Evolutionary conservation across 148 eudicot genomes (phyloP), one percentile per base, ranked within the genome.

Genomic region (Selenicereus undatus): DNA sequence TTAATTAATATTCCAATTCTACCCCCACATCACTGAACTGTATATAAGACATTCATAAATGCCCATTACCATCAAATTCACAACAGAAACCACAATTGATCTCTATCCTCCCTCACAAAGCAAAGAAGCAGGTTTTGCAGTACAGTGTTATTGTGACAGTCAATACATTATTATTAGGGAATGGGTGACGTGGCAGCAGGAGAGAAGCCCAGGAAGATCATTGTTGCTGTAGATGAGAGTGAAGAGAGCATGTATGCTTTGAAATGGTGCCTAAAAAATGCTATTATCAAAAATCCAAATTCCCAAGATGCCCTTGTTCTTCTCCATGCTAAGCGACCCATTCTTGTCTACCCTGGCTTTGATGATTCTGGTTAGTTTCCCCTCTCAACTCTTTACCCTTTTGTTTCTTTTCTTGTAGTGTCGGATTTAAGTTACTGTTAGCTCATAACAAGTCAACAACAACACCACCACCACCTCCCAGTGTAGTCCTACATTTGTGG

Each of bases 161-260:
- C 7, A 39, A 39, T 4, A 39, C 3, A 39, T 39, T 39, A 39
- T 4, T 16, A 3, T 14, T 0, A 36, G 14, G 6, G 0, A 10
- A 79, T 85, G 81, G 86, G 83, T 73, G 72, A 70, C 22, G 80
- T 52, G 24, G 82, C 66, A 66, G 84, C 45, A 36, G 89, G 30
- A 69, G 87, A 81, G 77, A 75, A 74, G 26, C 17, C 7, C 1
- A 89, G 89, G 48, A 90, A 80, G 87, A 86, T 90, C 35, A 17
- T 91, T 22, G 94, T 93, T n/a, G 94, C 91, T 0, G 82, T 91
- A 11, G 93, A 92, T 62, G 91, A 89, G 82, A 83, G 89, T 27
- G 92, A 92, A 11, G 93, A 89, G 85, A 91, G 97, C 84, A 66
- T 81, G 74, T 87, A 89, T 68, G 97, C 97, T 0, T 83, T 92